phyloP scores from a whole-genome alignment of 495 filamentous ascomycete species.

The Diplogelasinospora grovesii region DNA sequence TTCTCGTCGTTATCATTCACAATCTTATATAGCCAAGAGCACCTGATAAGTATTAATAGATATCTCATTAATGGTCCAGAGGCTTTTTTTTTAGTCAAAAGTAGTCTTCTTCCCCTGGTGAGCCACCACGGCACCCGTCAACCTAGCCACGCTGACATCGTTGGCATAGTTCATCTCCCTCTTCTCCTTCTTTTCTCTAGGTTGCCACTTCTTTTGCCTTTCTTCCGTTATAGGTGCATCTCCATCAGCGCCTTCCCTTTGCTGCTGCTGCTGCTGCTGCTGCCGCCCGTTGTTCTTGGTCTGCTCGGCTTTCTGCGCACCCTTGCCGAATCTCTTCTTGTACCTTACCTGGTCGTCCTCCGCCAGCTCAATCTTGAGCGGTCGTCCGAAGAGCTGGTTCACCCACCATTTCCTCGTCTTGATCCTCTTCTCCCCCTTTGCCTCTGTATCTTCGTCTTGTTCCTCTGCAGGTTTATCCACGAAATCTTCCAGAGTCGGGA shows the following conservation, averaged over 20 bases:
- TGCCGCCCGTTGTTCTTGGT: slow-evolving; percentile 10
- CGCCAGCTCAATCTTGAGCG: slow-evolving; percentile 83
- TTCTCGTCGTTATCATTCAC: too few species aligned
- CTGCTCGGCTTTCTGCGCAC: too few species aligned
- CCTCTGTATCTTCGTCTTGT: slow-evolving; percentile 26
- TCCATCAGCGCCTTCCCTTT: slow-evolving; percentile 2
- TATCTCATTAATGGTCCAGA: too few species aligned
- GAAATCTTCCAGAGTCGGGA: slow-evolving; percentile 49
- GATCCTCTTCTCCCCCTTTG: slow-evolving; percentile 36
- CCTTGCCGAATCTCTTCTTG: slow-evolving; percentile 86
- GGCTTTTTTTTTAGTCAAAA: slow-evolving; percentile 51
- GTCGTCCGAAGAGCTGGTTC: slow-evolving; percentile 69
- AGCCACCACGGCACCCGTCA: slow-evolving; percentile 72
- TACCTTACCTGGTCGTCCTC: slow-evolving; percentile 83
- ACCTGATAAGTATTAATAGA: too few species aligned
- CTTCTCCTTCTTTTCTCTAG: slow-evolving; percentile 23
- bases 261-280: slow-evolving; percentile 4
- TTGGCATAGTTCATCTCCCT: slow-evolving; percentile 24
- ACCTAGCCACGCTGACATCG: slow-evolving; percentile 39
- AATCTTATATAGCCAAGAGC: too few species aligned
- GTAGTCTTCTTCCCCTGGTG: slow-evolving; percentile 75
- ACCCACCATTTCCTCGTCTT: slow-evolving; percentile 71
- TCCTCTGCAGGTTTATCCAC: slow-evolving; percentile 33
- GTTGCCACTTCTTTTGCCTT: slow-evolving; percentile 10
- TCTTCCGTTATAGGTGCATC: slow-evolving; percentile 6